A percentile compares a stretch with the other conserved stretches of the same genome.
Evolutionary conservation across 2,329 filamentous ascomycete genomes (phyloP).

Genomic region (Cercospora sp.): DNA sequence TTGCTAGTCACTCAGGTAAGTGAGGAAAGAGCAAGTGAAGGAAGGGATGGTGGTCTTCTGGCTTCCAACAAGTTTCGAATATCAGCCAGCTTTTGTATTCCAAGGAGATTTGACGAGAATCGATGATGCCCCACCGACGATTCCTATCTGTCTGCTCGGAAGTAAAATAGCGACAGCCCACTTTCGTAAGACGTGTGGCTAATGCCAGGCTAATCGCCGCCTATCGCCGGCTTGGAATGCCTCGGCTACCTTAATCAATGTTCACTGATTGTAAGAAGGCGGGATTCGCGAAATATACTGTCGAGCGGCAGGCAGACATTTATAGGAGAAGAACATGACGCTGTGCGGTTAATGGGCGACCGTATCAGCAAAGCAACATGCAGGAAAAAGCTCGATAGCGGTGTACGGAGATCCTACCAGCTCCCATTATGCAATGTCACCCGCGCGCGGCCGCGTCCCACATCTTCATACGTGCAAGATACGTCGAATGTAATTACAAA

Average conservation of each 20-base stretch:
- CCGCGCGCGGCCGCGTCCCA: background rate
- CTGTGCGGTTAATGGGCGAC: background rate
- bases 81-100: background rate
- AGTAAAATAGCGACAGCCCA: background rate
- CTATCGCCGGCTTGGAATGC: conserved; percentile 3
- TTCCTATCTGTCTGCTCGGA: background rate
- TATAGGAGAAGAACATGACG: background rate
- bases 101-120: background rate
- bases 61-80: background rate
- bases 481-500: background rate
- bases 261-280: background rate
- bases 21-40: background rate
- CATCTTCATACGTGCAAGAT: background rate
- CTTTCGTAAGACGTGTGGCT: background rate
- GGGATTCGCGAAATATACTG: background rate
- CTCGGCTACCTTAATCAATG: background rate
- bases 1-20: background rate
- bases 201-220: background rate
- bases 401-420: background rate
- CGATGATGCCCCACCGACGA: background rate
- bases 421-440: background rate
- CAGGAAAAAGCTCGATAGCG: background rate
- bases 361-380: background rate
- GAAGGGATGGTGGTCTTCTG: background rate
- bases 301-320: background rate